Evolutionary conservation across 2,329 filamentous ascomycete genomes (phyloP).

Genomic region (Lithohypha guttulata): DNA sequence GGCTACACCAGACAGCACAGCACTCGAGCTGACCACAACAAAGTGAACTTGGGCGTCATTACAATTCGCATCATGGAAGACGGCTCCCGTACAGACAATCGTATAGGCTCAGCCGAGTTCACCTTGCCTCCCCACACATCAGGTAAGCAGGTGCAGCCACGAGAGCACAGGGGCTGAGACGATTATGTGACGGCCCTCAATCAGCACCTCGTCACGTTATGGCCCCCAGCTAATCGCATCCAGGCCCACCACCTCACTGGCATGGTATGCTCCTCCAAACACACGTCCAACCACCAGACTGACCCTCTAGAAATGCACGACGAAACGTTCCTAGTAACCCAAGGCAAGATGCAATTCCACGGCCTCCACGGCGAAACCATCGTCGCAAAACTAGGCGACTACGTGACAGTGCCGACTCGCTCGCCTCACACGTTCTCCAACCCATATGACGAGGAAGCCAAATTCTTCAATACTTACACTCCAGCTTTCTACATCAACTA

Average conservation of each 20-base stretch:
- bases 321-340: slow-evolving; percentile 45
- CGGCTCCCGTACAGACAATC: slow-evolving; percentile 33
- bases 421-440: slow-evolving; percentile 48
- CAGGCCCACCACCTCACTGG: slow-evolving; percentile 20
- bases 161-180: too few relatives aligned
- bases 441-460: slow-evolving; percentile 42
- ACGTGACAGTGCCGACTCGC: slow-evolving; percentile 44
- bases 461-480: slow-evolving; percentile 48
- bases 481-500: slow-evolving; percentile 49
- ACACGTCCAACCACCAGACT: too few relatives aligned
- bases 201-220: too few relatives aligned
- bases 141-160: too few relatives aligned
- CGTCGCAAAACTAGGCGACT: slow-evolving; percentile 40
- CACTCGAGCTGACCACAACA: too few relatives aligned
- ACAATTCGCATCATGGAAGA: slow-evolving; percentile 44
- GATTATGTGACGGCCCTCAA: too few relatives aligned
- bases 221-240: too few relatives aligned
- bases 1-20: too few relatives aligned
- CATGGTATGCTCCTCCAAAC: too few relatives aligned
- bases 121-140: slow-evolving; percentile 19
- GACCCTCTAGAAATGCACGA: too few relatives aligned
- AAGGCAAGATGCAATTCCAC: slow-evolving; percentile 21
- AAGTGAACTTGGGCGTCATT: too few relatives aligned
- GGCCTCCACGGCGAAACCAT: slow-evolving; percentile 18
- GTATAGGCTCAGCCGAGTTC: slow-evolving; percentile 19